Percentiles rank a stretch among this genome's conserved stretches.
phyloP scores from a whole-genome alignment of 2,329 filamentous ascomycete genomes.

The Talaromyces sp. region DNA sequence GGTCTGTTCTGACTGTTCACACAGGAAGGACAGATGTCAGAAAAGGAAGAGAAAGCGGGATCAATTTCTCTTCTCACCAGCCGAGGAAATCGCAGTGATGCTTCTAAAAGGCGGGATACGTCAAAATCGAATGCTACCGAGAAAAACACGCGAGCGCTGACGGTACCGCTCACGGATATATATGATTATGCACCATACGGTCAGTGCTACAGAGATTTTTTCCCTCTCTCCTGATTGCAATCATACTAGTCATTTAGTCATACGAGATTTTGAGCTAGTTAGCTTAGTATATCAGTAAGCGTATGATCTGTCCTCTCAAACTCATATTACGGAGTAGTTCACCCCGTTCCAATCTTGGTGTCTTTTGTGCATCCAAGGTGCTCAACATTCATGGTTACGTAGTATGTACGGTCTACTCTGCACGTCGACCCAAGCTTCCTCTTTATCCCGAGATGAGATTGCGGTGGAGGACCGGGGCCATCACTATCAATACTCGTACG shows the following conservation, averaged over 20 bases:
- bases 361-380: not conserved
- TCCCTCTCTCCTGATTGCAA: constrained; percentile 1
- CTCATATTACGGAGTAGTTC: not conserved
- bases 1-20: no score
- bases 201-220: not conserved
- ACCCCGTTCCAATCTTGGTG: not conserved
- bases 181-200: not conserved
- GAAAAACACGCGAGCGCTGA: not conserved
- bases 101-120: not conserved
- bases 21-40: not conserved
- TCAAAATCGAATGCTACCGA: not conserved
- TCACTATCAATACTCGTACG: not conserved
- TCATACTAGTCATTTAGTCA: constrained; percentile 9
- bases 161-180: not conserved
- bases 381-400: not conserved
- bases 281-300: not conserved
- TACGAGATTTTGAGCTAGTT: not conserved
- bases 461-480: not conserved
- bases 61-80: not conserved
- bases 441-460: constrained; percentile 14
- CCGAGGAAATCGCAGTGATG: not conserved
- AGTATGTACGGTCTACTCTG: constrained; percentile 2
- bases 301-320: constrained; percentile 11
- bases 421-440: constrained; percentile 11
- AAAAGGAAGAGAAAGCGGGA: not conserved